Conservation (phyloP, 1,139 yeast genomes). For the Taphrina flavorubra region DNA sequence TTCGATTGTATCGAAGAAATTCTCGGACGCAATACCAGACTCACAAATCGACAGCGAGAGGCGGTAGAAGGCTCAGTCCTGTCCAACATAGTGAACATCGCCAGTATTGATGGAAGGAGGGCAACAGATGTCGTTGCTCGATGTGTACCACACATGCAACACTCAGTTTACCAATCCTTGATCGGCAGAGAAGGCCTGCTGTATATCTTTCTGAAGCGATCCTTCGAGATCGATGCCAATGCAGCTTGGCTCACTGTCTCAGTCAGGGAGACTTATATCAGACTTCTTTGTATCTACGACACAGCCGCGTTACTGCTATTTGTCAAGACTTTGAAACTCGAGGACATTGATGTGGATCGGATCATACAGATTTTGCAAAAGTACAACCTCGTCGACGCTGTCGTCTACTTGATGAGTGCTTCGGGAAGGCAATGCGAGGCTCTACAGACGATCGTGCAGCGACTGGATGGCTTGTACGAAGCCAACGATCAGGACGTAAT, state of each 20-base stretch:
- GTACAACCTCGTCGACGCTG: conserved; percentile 46
- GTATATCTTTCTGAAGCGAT: conserved; percentile 47
- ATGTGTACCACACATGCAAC: conserved; percentile 49
- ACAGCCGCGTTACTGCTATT: conserved; percentile 42
- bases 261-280: conserved; percentile 44
- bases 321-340: conserved; percentile 42
- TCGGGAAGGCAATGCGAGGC: conserved; percentile 44
- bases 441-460: conserved; percentile 42
- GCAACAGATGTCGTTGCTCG: conserved; percentile 47
- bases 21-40: conserved; percentile 42
- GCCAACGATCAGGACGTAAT: not conserved
- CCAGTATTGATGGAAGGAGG: conserved; percentile 44
- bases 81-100: conserved; percentile 43
- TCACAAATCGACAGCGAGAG: conserved; percentile 36
- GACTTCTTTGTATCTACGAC: conserved; percentile 47
- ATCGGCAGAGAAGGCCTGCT: conserved; percentile 43
- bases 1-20: conserved; percentile 50
- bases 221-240: conserved; percentile 42
- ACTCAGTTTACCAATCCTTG: conserved; percentile 40
- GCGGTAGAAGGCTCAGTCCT: conserved; percentile 43
- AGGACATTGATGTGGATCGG: conserved; percentile 42
- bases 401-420: conserved; percentile 45
- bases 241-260: conserved; percentile 14
- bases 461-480: not conserved
- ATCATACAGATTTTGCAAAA: conserved; percentile 44